Evolutionary conservation across 2,329 filamentous ascomycete genomes (phyloP), one percentile per base, ranked within the genome.

Genomic region (Colletotrichum simmondsii): DNA sequence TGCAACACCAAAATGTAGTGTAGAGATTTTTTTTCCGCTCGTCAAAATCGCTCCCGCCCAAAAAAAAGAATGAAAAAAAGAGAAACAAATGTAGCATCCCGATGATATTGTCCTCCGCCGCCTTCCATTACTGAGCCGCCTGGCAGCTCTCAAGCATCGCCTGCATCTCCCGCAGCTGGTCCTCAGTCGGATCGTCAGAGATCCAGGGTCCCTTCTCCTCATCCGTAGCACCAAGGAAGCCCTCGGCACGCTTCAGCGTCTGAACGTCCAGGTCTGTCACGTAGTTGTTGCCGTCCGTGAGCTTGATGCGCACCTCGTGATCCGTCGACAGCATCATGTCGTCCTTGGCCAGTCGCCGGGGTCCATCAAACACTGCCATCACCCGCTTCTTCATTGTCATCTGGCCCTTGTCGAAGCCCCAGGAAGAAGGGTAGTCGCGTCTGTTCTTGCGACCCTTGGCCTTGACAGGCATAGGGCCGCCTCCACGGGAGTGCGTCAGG

Each of bases 351-450:
- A 99, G 88, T 54, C 96, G 92, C 65, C 95, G 92, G 19, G 89
- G 89, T 0, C 97, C 97, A 79, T 98, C 95, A 79, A 97, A 99
- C 24, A 97, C 94, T 75, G 95, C 95, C 78, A 98, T 88, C 68
- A 98, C 95, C 32, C 97, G 94, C 90, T 98, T 98, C 91, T 97
- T 98, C 91, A 97, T 97, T 80, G 94, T 97, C 94, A 98, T 98
- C 86, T 97, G 95, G 78, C 94, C 93, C 79, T 94, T 92, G 75
- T 95, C 91, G 78, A 95, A 97, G 65, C 97, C 96, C 97, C 97
- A 99, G 2, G 94, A 95, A 0, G 94, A 91, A 14, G 97, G 97
- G 81, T 98, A 98, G 82, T 97, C 94, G 82, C 95, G 95, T 76
- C 95, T 92, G 87, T 95, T 96, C 88, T 97, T 97, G 84, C 95